Evolutionary conservation across 441 rosid genomes (phyloP).

Genomic region (Eutrema salsugineum): DNA sequence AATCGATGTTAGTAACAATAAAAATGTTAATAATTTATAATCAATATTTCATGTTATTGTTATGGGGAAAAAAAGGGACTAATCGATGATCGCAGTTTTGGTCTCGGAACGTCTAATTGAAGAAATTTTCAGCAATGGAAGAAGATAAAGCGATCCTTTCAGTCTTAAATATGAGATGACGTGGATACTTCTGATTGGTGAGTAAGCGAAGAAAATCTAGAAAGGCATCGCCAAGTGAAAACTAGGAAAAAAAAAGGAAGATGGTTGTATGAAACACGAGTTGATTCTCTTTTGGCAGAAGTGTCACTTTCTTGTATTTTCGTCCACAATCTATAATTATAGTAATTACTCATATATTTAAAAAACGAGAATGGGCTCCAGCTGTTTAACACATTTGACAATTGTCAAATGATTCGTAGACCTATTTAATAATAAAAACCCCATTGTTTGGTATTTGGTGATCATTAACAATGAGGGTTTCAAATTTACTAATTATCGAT

Average conservation of each 20-base stretch:
- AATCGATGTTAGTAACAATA: too few relatives aligned
- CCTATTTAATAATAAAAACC: neutral
- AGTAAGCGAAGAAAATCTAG: constrained; percentile 21
- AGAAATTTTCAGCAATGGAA: neutral
- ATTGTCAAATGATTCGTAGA: constrained; percentile 28
- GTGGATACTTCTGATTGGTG: constrained; percentile 16
- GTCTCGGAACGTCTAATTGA: neutral
- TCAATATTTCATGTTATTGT: neutral
- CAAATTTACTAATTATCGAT: neutral
- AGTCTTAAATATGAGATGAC: neutral
- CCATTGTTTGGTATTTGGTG: neutral
- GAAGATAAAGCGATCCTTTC: constrained; percentile 13
- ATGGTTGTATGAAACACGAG: constrained; percentile 23
- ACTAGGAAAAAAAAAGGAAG: neutral
- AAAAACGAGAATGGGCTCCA: constrained; percentile 39
- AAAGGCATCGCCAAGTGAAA: neutral
- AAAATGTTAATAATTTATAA: too few relatives aligned
- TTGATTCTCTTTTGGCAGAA: constrained; percentile 29
- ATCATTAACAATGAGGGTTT: constrained; percentile 8
- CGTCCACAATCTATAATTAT: constrained; percentile 11
- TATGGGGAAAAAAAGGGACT: neutral
- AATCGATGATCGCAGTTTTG: neutral
- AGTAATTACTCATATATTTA: neutral
- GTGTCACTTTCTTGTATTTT: constrained; percentile 30
- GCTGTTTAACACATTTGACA: constrained; percentile 37